Evolutionary conservation across 129 eudicot genomes (phyloP).

Genomic region (Lactuca sativa): DNA sequence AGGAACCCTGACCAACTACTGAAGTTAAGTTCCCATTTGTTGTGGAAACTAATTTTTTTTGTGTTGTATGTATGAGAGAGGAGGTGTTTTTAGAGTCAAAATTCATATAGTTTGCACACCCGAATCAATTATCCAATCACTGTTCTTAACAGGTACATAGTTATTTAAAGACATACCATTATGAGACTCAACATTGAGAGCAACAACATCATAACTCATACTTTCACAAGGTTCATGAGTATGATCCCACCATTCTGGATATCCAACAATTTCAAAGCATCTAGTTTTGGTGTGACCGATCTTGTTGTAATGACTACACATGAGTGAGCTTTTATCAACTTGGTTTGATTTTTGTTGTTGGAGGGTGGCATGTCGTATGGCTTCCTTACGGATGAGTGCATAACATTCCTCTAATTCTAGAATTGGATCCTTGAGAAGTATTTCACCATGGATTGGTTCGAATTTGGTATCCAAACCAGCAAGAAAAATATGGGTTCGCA

Average conservation of each 20-base stretch:
- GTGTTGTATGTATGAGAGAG: not conserved
- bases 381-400: not conserved
- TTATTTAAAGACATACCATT: not conserved
- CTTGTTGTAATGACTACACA: too few species aligned
- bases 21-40: not conserved
- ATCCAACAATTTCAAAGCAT: too few species aligned
- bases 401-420: not conserved
- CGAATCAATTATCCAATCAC: conserved; percentile 17
- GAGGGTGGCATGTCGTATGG: too few species aligned
- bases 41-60: not conserved
- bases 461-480: conserved; percentile 7
- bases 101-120: conserved; percentile 5
- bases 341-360: too few species aligned
- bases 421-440: not conserved
- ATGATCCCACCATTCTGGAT: not conserved
- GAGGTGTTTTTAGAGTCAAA: not conserved
- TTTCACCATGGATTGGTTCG: not conserved
- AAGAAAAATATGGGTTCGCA: conserved; percentile 17
- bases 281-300: too few species aligned
- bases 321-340: not conserved
- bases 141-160: not conserved
- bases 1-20: not conserved
- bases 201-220: too few species aligned
- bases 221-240: not conserved
- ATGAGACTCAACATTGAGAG: not conserved